Evolutionary conservation across 495 filamentous ascomycete species (phyloP).

Genomic region (Mycothermus thermophilus): DNA sequence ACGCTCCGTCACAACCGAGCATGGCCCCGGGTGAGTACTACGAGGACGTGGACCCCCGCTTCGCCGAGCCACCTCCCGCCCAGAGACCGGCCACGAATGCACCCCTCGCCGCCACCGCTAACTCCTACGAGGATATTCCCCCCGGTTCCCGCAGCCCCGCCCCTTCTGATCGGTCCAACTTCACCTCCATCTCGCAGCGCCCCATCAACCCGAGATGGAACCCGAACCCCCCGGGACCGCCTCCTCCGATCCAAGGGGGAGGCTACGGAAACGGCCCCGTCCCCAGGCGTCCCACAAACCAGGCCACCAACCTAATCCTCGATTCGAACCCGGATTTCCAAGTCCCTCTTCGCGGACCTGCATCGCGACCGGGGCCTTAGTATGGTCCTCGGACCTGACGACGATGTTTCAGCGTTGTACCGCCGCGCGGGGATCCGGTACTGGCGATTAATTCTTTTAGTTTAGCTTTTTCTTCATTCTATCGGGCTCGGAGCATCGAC

Average conservation of each 20-base stretch:
- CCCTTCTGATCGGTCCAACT: slow-evolving; percentile 61
- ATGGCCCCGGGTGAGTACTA: slow-evolving; percentile 50
- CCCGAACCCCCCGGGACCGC: slow-evolving; percentile 27
- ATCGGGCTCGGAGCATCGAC: too few relatives aligned
- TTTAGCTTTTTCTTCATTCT: too few relatives aligned
- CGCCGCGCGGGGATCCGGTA: too few relatives aligned
- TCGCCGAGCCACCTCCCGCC: slow-evolving; percentile 35
- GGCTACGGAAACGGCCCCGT: slow-evolving; percentile 7
- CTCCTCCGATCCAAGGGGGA: slow-evolving; percentile 22
- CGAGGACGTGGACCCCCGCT: slow-evolving; percentile 88
- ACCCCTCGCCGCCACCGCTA: slow-evolving; percentile 18
- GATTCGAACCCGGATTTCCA: slow-evolving; percentile 65
- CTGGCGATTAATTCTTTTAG: too few relatives aligned
- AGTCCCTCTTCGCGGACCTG: slow-evolving; percentile 30
- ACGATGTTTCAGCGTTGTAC: too few relatives aligned
- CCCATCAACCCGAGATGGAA: slow-evolving; percentile 81
- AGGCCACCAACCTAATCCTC: slow-evolving; percentile 44
- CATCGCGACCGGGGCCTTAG: too few relatives aligned
- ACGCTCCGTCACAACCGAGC: slow-evolving; percentile 18
- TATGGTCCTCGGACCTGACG: too few relatives aligned
- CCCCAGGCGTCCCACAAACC: slow-evolving; percentile 29
- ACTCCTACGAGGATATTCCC: slow-evolving; percentile 43
- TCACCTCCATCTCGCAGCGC: slow-evolving; percentile 74
- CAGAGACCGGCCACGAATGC: slow-evolving; percentile 18
- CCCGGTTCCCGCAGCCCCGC: slow-evolving; percentile 60